Percentiles rank a stretch among this genome's conserved stretches.
Evolutionary conservation across 2,329 filamentous ascomycete genomes (phyloP).

Genomic region (Whalleya microplaca): DNA sequence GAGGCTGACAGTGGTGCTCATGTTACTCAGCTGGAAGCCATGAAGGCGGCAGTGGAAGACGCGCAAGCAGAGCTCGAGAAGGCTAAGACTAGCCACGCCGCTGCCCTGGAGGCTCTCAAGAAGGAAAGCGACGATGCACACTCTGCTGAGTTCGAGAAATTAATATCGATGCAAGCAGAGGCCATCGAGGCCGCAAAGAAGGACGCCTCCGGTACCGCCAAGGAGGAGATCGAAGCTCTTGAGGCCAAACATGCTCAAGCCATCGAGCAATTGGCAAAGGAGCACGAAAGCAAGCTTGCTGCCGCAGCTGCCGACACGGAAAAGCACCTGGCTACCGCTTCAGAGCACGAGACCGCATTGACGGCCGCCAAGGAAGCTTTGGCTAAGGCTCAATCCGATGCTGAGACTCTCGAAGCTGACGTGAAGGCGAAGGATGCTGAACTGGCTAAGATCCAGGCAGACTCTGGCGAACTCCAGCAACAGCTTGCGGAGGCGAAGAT

Average conservation of each 20-base stretch:
- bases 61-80: conserved; percentile 39
- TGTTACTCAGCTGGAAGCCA: conserved; percentile 32
- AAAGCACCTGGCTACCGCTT: conserved; percentile 37
- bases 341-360: conserved; percentile 41
- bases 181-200: conserved; percentile 50
- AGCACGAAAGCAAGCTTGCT: conserved; percentile 37
- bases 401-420: conserved; percentile 37
- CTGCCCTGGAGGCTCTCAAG: conserved; percentile 45
- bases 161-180: conserved; percentile 47
- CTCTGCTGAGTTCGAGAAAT: conserved; percentile 50
- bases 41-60: conserved; percentile 34
- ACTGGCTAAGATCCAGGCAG: conserved; percentile 50
- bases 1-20: conserved; percentile 29
- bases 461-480: conserved; percentile 54
- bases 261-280: conserved; percentile 50
- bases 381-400: conserved; percentile 35
- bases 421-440: conserved; percentile 41
- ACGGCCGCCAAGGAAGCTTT: conserved; percentile 38
- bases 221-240: conserved; percentile 39
- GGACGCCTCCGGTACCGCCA: conserved; percentile 38
- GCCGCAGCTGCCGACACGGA: conserved; percentile 34
- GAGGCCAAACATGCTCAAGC: conserved; percentile 50
- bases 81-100: conserved; percentile 39
- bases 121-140: conserved; percentile 46
- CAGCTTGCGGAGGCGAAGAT: conserved; percentile 63